Evolutionary conservation across 208 protist species (phyloP), one percentile per base, ranked within the genome.

Genomic region (Trypanosoma theileri): DNA sequence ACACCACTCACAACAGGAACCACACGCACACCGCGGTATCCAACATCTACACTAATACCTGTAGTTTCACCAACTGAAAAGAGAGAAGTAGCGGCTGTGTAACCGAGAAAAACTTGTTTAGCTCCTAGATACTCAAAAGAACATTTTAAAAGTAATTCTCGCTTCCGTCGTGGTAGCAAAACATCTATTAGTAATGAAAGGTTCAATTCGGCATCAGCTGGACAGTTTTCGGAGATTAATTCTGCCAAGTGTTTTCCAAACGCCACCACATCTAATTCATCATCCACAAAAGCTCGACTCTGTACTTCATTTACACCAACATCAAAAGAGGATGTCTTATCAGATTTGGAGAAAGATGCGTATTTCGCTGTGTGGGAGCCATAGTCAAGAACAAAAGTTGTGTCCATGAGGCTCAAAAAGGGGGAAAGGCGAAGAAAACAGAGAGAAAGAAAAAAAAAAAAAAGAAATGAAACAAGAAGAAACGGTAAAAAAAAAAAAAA

Each of bases 61-160:
- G 85, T 88, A 16, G 79, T 90, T 45, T 85, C 77, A 9, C 85
- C 90, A 0, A 71, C 79, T 17, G 84, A 80, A 73, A 88, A 93
- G 11, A 92, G 83, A 7, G 84, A 79, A 0, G 84, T 65, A 26
- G 77, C 74, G 11, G 85, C 74, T 3, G 77, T 66, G 72, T 86
- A 88, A 42, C 77, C 69, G 12, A 93, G 22, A 44, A 70, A 81
- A 14, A 88, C 82, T 14, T 66, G 45, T 55, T 86, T 83, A 24
- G 81, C 82, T 6, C 77, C 85, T 17, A 89, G 57, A 8, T 76
- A 56, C 67, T 95, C 90, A 56, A 95, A 92, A 31, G 73, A 78
- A 12, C 67, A 70, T 64, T 85, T 71, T 8, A 95, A 66, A 22
- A 95, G 57, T 31, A 75, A 45, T 55, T 91, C 86, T 48, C 80